Evolutionary conservation across 495 filamentous ascomycete genomes (phyloP), one percentile per base, ranked within the genome.

Genomic region (Penicillium lividum): DNA sequence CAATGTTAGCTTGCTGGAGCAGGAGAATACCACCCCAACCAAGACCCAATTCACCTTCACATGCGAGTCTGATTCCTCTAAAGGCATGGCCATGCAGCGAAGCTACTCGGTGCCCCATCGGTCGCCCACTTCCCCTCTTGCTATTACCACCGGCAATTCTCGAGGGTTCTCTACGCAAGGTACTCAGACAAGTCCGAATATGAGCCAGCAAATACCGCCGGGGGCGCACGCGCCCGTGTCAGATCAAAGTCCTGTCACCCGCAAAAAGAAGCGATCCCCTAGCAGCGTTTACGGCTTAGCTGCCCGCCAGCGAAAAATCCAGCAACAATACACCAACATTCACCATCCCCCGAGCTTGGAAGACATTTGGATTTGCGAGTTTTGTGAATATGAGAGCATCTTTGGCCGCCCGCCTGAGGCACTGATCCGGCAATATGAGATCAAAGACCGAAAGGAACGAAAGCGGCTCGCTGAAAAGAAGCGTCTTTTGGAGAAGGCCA

Each of bases 311-410:
- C 85, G 89, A 16, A 86, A 86, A 54, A 74, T 86, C 3, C 83
- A 88, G 54, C 87, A 90, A 62, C 83, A 89, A 63, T 86, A 87
- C 56, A 75, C 83, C 50, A 95, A 96, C 63, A 85, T 82, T 59
- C 89, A 89, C 58, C 86, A 94, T 61, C 88, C 88, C 5, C 87
- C 88, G 0, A 82, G 80, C 29, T 70, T 81, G 33, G 87, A 92
- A 59, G 91, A 95, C 59, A 83, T 90, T 28, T 98, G 93, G 91
- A 91, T 97, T 48, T 98, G 94, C 73, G 92, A 94, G 61, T 93
- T 95, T 68, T 93, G 90, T 69, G 88, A 94, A 65, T 92, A 95
- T 64, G 89, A 95, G 68, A 82, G 84, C 46, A 93, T 96, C 46
- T 95, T 95, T 68, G 90, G 93, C 15, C 77, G 76, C 45, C 88